A percentile compares a stretch with the other conserved stretches of the same genome.
Evolutionary conservation across 257 asterid genomes (phyloP).

Genomic region (Primulina huaijiensis): DNA sequence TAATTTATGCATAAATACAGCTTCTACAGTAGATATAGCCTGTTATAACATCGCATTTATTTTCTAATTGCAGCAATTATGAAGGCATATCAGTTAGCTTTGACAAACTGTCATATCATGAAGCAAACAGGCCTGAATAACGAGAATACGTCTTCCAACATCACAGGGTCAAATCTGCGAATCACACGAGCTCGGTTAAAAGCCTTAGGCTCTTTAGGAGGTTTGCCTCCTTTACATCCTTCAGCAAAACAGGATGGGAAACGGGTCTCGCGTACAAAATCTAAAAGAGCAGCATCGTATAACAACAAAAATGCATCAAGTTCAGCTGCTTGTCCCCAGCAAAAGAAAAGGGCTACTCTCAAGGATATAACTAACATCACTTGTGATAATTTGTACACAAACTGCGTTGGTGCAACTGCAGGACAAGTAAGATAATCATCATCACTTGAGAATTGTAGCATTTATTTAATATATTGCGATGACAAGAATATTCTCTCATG

Average conservation of each 20-base stretch:
- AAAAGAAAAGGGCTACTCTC: constrained; percentile 74
- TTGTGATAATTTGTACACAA: constrained; percentile 44
- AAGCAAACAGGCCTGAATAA: constrained; percentile 50
- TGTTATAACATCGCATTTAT: constrained; percentile 25
- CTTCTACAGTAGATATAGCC: constrained; percentile 2
- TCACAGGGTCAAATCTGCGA: constrained; percentile 44
- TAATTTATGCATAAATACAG: constrained; percentile 18
- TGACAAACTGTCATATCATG: constrained; percentile 28
- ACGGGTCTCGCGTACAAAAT: constrained; percentile 41
- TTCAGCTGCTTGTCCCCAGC: constrained; percentile 40
- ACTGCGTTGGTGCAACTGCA: constrained; percentile 47
- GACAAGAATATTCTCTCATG: constrained; percentile 2
- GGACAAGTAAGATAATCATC: constrained; percentile 42
- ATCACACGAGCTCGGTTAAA: constrained; percentile 81
- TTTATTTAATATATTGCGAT: constrained; percentile 13
- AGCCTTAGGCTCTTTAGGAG: constrained; percentile 51
- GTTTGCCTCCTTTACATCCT: constrained; percentile 71
- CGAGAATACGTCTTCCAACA: constrained; percentile 48
- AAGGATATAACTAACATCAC: constrained; percentile 74
- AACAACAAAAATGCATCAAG: constrained; percentile 31
- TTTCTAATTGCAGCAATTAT: constrained; percentile 42
- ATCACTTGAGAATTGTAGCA: constrained; percentile 6
- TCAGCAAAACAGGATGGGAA: constrained; percentile 46
- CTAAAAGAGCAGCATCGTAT: constrained; percentile 64
- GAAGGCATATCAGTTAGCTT: constrained; percentile 35